A percentile compares a stretch with the other conserved stretches of the same genome.
phyloP scores from a whole-genome alignment of 495 filamentous ascomycete genomes.

The Aspergillus conjunctus region DNA sequence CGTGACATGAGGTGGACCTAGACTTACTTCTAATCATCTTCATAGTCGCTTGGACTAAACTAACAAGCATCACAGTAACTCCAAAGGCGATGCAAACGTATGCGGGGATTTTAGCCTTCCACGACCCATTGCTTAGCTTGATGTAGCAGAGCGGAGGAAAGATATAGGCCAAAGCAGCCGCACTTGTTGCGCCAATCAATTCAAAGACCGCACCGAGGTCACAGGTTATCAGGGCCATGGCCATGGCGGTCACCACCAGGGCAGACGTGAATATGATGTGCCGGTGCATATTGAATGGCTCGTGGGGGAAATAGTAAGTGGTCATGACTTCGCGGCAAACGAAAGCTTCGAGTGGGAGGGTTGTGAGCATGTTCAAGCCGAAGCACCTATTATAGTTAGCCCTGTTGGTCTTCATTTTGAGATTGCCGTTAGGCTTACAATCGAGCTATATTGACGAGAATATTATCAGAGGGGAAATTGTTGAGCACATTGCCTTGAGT shows the following conservation, averaged over 20 bases:
- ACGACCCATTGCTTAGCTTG: conserved; percentile 70
- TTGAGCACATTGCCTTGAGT: conserved; percentile 96
- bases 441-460: conserved; percentile 90
- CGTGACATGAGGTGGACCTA: not conserved
- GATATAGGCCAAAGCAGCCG: conserved; percentile 92
- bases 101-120: conserved; percentile 74
- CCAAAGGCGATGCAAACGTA: conserved; percentile 74
- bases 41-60: conserved; percentile 69
- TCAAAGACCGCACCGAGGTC: conserved; percentile 95
- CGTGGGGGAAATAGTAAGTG: conserved; percentile 84
- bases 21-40: conserved; percentile 61
- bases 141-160: conserved; percentile 93
- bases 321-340: conserved; percentile 97
- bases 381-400: conserved; percentile 62
- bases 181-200: conserved; percentile 90
- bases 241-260: conserved; percentile 79
- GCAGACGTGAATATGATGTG: conserved; percentile 83
- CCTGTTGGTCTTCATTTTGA: not conserved
- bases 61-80: conserved; percentile 78
- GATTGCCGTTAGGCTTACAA: conserved; percentile 51
- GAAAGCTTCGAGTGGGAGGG: conserved; percentile 92
- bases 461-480: conserved; percentile 89
- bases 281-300: conserved; percentile 78
- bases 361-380: conserved; percentile 97
- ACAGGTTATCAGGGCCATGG: conserved; percentile 77